A percentile compares a stretch with the other conserved stretches of the same genome.
phyloP scores from a whole-genome alignment of 2,329 filamentous ascomycete species.

The Aureobasidium sp. region DNA sequence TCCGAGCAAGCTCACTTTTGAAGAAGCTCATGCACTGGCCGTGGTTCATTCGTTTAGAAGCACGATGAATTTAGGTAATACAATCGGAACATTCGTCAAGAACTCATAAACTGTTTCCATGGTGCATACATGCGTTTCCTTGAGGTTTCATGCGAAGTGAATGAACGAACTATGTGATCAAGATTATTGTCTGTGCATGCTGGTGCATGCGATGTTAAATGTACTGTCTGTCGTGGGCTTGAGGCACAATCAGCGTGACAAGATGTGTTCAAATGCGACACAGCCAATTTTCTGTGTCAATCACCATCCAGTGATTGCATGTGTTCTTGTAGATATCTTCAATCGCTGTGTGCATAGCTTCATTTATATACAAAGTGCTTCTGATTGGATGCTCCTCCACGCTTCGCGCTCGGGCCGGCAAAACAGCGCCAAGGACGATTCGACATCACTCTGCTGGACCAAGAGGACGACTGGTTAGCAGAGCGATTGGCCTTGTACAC shows the following conservation, averaged over 20 bases:
- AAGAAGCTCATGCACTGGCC: background rate
- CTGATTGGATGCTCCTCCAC: background rate
- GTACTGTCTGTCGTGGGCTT: background rate
- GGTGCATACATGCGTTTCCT: background rate
- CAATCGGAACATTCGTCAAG: background rate
- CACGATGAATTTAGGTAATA: background rate
- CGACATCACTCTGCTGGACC: slow-evolving; percentile 1
- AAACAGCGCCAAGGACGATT: slow-evolving; percentile 5
- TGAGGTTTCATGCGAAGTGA: background rate
- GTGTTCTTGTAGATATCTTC: background rate
- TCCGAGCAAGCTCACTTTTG: background rate
- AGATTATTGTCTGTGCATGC: background rate
- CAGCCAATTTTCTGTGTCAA: background rate
- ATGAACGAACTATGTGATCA: background rate
- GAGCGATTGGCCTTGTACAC: background rate
- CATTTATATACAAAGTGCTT: background rate
- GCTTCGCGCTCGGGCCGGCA: background rate
- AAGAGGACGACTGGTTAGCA: background rate
- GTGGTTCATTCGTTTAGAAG: background rate
- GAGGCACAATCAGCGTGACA: background rate
- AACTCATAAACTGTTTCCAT: background rate
- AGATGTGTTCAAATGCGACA: background rate
- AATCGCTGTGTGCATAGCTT: background rate
- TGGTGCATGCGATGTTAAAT: background rate
- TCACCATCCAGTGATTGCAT: background rate